These are phyloP conservation scores for Backusella luteola DNA, from an alignment of 192 early-diverging fungal species.

Conservation along the genomic window DNA sequence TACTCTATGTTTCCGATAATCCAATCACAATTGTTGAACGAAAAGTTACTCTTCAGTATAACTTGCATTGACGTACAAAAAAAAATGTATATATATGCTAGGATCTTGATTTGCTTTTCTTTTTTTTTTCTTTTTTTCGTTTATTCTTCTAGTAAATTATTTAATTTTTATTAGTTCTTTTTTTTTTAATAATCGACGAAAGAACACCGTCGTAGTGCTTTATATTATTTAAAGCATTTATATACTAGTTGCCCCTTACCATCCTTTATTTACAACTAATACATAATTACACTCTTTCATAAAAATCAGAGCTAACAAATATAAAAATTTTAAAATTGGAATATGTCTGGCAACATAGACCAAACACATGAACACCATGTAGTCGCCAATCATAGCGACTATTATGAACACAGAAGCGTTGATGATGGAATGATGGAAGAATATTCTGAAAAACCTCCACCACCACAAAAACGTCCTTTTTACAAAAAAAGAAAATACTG, in stretches of 20 bases:
- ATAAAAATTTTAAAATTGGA: neutral
- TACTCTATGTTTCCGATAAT: neutral
- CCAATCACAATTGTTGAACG: neutral
- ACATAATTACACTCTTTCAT: slow-evolving; percentile 2
- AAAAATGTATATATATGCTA: neutral
- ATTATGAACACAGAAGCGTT: slow-evolving; percentile 9
- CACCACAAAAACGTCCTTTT: slow-evolving; percentile 31
- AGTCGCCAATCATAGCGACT: neutral
- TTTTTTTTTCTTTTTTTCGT: neutral
- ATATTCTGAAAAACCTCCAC: slow-evolving; percentile 29
- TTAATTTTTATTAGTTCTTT: neutral
- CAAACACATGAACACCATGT: slow-evolving; percentile 6
- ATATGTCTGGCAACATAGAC: neutral
- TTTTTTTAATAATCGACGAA: neutral
- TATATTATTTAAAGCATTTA: neutral
- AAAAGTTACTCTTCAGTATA: neutral
- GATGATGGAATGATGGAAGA: slow-evolving; percentile 24
- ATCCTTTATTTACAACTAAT: neutral
- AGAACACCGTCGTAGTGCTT: neutral
- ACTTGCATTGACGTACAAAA: neutral
- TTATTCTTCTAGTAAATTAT: neutral
- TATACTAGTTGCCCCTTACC: neutral
- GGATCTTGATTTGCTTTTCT: neutral
- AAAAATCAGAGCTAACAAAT: neutral
- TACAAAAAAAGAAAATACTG: slow-evolving; percentile 53